A percentile compares a stretch with the other conserved stretches of the same genome.
Evolutionary conservation across 805 yeast genomes (phyloP).

Genomic region (Hanseniaspora singularis): DNA sequence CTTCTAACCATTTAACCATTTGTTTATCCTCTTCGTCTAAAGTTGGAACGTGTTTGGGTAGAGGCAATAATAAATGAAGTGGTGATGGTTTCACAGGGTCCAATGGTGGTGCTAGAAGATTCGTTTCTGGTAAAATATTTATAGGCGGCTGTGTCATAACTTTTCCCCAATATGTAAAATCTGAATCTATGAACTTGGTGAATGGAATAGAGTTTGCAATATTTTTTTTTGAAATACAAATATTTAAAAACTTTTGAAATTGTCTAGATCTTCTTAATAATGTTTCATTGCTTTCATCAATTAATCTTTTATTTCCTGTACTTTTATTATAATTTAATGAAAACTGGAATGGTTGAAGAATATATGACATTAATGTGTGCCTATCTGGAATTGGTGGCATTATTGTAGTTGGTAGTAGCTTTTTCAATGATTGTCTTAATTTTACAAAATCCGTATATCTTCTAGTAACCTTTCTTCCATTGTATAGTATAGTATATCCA

Average conservation of each 20-base stretch:
- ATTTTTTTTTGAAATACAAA: constrained; percentile 50
- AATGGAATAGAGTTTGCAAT: constrained; percentile 53
- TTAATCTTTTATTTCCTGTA: constrained; percentile 34
- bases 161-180: constrained; percentile 63
- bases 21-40: constrained; percentile 21
- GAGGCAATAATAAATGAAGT: constrained; percentile 51
- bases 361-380: constrained; percentile 45
- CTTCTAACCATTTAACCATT: constrained; percentile 23
- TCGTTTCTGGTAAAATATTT: constrained; percentile 39
- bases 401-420: constrained; percentile 65
- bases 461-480: constrained; percentile 55
- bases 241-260: constrained; percentile 63
- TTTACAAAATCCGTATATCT: constrained; percentile 89
- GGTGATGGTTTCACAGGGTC: constrained; percentile 46
- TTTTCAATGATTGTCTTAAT: constrained; percentile 55
- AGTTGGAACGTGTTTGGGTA: constrained; percentile 34
- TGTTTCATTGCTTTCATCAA: constrained; percentile 29
- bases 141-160: constrained; percentile 49
- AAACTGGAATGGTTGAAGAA: constrained; percentile 30
- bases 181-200: constrained; percentile 72
- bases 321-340: constrained; percentile 9
- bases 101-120: constrained; percentile 49
- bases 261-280: constrained; percentile 53
- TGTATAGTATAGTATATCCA: constrained; percentile 62
- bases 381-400: constrained; percentile 93